Evolutionary conservation across 306 rosid genomes (phyloP), one percentile per base, ranked within the genome.

Genomic region (Prunus armeniaca): DNA sequence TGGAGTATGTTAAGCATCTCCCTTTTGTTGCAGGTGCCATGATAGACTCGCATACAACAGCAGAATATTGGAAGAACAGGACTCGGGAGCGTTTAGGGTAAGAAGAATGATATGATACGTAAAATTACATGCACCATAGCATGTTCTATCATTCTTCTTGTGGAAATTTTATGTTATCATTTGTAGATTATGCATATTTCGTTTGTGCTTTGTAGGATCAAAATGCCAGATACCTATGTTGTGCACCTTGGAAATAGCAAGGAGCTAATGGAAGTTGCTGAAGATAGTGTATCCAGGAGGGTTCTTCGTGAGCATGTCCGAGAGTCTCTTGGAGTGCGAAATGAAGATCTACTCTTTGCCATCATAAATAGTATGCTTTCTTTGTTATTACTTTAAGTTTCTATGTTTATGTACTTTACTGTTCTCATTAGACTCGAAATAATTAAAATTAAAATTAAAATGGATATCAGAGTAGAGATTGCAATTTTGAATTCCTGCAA

Each of bases 161-260:
- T 12, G 50, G 30, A 19, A 49, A 46, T 54, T 43, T 49, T 55
- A 60, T n/a, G 45, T 75, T 8, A 13, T 55, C 49, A 46, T 50
- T 28, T 57, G 9, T 66, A 14, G 11, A 55, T 70, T 61, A 72
- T 67, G 9, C 9, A 51, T 70, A 19, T 61, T 45, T 30, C 17
- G 9, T 78, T 72, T 58, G 58, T 66, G 45, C 38, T 62, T 65
- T 82, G 71, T 65, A 95, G 99, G 84, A 90, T 92, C 78, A 81
- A 82, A 80, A 92, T 95, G 99, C 97, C 97, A 65, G 79, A 89
- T 77, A 90, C 99, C 54, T 87, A 85, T 83, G 96, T 91, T 51
- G 99, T 95, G 75, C 99, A 92, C 85, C 97, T 92, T 71, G 99
- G 99, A 77, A 95, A 95, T 91, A 95, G 99, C 89, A 95, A 92